These are phyloP conservation scores for Serendipita vermifera DNA, from an alignment of 768 basidiomycete genomes.

Conservation along the genomic window DNA sequence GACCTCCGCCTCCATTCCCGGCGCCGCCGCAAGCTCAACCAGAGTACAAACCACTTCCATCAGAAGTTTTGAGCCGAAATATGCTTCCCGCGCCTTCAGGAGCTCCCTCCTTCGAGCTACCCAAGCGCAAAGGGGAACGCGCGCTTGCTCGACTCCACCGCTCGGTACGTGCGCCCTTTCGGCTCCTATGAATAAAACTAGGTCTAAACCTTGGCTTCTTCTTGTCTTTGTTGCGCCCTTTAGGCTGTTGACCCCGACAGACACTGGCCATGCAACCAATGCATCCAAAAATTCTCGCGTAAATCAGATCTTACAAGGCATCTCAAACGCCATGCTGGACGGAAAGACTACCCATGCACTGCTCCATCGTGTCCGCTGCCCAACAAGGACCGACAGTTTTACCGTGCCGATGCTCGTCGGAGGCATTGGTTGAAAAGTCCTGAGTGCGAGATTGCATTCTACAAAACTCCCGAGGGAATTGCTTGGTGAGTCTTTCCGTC, in stretches of 20 bases:
- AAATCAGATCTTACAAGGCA: slow-evolving; percentile 4
- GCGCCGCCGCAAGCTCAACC: too few relatives aligned
- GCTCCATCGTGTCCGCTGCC: background rate
- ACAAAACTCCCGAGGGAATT: background rate
- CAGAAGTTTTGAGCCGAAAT: background rate
- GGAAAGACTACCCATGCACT: slow-evolving; percentile 8
- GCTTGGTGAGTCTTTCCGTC: background rate
- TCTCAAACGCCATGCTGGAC: background rate
- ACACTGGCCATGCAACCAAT: background rate
- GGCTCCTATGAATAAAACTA: background rate
- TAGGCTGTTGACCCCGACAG: slow-evolving; percentile 2
- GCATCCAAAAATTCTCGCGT: slow-evolving; percentile 1
- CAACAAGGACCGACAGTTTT: background rate
- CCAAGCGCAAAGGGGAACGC: background rate
- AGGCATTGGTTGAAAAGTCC: background rate
- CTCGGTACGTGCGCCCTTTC: background rate
- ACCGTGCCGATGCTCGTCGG: background rate
- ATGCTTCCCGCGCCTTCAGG: background rate
- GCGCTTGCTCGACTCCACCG: slow-evolving; percentile 3
- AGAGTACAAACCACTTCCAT: too few relatives aligned
- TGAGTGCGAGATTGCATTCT: background rate
- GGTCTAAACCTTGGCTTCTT: background rate
- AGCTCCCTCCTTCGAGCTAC: background rate
- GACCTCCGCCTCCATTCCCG: too few relatives aligned
- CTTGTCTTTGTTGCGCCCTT: background rate